Evolutionary conservation across 108 stramenopile genomes (phyloP).

Genomic region (Asterionellopsis glacialis): DNA sequence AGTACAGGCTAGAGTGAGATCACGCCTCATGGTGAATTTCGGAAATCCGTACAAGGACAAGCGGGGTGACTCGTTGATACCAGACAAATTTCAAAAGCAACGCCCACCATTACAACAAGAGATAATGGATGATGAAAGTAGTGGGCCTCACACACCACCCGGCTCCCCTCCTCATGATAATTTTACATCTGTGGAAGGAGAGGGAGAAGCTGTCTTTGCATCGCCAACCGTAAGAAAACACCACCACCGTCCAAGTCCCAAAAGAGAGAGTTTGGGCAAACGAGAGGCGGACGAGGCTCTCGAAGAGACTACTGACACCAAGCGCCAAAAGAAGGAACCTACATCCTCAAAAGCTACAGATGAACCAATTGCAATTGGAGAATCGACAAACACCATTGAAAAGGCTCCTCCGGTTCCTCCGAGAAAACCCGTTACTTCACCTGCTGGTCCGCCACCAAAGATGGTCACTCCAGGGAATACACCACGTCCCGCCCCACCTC

Average conservation of each 20-base stretch:
- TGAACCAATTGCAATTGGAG: not conserved
- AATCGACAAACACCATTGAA: not conserved
- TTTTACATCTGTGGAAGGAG: conserved; percentile 59
- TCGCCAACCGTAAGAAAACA: conserved; percentile 9
- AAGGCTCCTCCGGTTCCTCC: too few species aligned
- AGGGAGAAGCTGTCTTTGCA: conserved; percentile 72
- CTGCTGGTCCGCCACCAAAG: not conserved
- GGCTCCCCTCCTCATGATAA: conserved; percentile 72
- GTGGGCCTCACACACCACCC: conserved; percentile 44
- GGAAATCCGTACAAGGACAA: conserved; percentile 79
- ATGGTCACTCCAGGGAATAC: conserved; percentile 3
- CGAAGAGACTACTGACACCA: too few species aligned
- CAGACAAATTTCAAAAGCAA: conserved; percentile 49
- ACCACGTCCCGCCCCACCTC: conserved; percentile 17
- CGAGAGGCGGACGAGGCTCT: too few species aligned
- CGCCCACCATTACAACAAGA: conserved; percentile 37
- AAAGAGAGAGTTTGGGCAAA: too few species aligned
- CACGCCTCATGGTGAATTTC: conserved; percentile 67
- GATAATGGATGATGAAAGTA: conserved; percentile 15
- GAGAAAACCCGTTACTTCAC: not conserved
- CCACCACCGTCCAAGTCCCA: conserved; percentile 23
- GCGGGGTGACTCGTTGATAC: conserved; percentile 63
- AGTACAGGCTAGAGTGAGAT: conserved; percentile 47
- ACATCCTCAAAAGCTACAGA: not conserved
- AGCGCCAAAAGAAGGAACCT: conserved; percentile 10